Evolutionary conservation across 345 rosid genomes (phyloP).

Genomic region (Camelina neglecta): DNA sequence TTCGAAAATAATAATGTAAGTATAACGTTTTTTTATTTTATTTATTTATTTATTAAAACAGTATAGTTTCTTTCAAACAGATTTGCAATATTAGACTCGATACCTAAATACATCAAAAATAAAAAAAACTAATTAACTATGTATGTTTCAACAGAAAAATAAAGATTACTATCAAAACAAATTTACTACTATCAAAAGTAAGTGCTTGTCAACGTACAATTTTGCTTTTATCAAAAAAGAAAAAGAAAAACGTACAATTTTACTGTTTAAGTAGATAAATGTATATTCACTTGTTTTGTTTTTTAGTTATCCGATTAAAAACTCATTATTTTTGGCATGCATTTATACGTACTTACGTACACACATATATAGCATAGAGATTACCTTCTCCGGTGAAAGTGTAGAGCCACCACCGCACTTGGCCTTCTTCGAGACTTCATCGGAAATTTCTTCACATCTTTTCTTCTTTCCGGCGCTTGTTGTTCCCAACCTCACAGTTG

Average conservation of each 20-base stretch:
- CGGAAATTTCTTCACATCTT: constrained; percentile 60
- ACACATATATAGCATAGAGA: not conserved
- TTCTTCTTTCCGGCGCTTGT: constrained; percentile 69
- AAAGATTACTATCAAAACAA: not conserved
- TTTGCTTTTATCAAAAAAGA: not conserved
- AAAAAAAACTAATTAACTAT: not conserved
- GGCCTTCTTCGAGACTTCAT: constrained; percentile 55
- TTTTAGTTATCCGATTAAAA: not conserved
- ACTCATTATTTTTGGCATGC: not conserved
- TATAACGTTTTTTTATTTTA: not conserved
- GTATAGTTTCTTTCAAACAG: not conserved
- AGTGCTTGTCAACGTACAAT: not conserved
- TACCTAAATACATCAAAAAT: not conserved
- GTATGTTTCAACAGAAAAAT: not conserved
- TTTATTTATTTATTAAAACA: not conserved
- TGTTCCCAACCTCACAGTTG: constrained; percentile 47
- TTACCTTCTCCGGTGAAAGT: constrained; percentile 71
- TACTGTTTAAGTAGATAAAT: not conserved
- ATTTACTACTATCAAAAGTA: not conserved
- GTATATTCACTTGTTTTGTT: not conserved
- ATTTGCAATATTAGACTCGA: not conserved
- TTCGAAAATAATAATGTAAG: not conserved
- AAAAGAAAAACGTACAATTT: not conserved
- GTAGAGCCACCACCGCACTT: constrained; percentile 57
- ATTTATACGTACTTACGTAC: not conserved